Evolutionary conservation across 768 basidiomycete species (phyloP).

Genomic region (Neoboletus brunneissimus): DNA sequence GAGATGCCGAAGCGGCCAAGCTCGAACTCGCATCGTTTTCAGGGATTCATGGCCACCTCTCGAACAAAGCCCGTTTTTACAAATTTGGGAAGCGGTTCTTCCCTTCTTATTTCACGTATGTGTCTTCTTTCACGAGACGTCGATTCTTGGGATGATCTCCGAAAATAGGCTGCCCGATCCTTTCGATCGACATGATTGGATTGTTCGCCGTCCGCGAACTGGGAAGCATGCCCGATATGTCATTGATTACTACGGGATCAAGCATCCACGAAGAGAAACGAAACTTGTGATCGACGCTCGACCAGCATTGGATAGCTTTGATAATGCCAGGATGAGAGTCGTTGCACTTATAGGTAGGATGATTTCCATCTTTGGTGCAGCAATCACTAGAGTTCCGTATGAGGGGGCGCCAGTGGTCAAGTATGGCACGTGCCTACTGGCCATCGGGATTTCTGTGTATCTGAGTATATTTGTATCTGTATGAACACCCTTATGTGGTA

Average conservation of each 20-base stretch:
- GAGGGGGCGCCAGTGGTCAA: not conserved
- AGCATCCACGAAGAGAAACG: constrained; percentile 4
- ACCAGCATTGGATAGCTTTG: constrained; percentile 6
- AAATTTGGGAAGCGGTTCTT: not conserved
- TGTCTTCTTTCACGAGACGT: not conserved
- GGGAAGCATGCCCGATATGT: constrained; percentile 5
- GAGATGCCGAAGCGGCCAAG: constrained; percentile 3
- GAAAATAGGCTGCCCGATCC: constrained; percentile 7
- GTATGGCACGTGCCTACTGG: constrained; percentile 1
- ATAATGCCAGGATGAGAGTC: constrained; percentile 11
- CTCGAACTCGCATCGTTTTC: constrained; percentile 13
- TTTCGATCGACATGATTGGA: constrained; percentile 17
- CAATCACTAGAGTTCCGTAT: not conserved
- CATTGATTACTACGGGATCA: constrained; percentile 16
- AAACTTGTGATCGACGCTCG: constrained; percentile 3
- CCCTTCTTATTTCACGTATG: constrained; percentile 10
- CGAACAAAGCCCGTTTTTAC: constrained; percentile 12
- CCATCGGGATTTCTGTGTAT: not conserved
- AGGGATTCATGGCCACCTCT: constrained; percentile 13
- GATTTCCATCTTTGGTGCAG: not conserved
- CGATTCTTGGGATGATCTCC: not conserved
- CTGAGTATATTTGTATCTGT: not conserved
- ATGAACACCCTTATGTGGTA: not conserved
- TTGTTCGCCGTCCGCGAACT: constrained; percentile 6
- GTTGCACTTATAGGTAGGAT: not conserved